phyloP scores from a whole-genome alignment of 1,284 basidiomycete genomes.

The Malassezia equina region DNA sequence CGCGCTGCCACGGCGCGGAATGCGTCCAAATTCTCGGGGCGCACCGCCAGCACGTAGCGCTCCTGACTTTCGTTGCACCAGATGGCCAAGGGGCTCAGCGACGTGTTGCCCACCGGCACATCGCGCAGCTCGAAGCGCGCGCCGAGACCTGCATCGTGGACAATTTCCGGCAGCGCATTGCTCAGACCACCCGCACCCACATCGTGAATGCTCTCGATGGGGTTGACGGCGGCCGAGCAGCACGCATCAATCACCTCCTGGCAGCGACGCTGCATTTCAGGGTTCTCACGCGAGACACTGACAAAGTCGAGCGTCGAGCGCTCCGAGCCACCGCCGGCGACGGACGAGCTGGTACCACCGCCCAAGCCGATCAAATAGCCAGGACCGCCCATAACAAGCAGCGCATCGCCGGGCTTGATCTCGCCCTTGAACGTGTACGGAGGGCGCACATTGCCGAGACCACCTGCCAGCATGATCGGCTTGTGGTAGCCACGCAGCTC shows the following conservation, averaged over 20 bases:
- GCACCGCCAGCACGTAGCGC: conserved; percentile 72
- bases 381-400: conserved; percentile 92
- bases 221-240: conserved; percentile 51
- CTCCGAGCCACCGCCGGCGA: conserved; percentile 58
- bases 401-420: conserved; percentile 37
- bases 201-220: conserved; percentile 93
- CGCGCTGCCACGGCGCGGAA: conserved; percentile 74
- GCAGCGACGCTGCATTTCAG: conserved; percentile 92
- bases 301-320: conserved; percentile 90
- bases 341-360: conserved; percentile 87
- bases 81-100: conserved; percentile 98
- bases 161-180: conserved; percentile 91
- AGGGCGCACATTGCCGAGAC: conserved; percentile 72
- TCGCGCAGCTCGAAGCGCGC: conserved; percentile 91
- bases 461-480: conserved; percentile 98
- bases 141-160: conserved; percentile 84
- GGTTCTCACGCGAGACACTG: conserved; percentile 92
- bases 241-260: conserved; percentile 89
- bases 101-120: conserved; percentile 77
- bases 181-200: conserved; percentile 94
- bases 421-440: conserved; percentile 39
- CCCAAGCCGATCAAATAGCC: conserved; percentile 94
- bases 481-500: conserved; percentile 96
- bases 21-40: conserved; percentile 27
- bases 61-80: conserved; percentile 99